Conservation (phyloP, 164 flowering plant species). For the Dillenia turbinata region DNA sequence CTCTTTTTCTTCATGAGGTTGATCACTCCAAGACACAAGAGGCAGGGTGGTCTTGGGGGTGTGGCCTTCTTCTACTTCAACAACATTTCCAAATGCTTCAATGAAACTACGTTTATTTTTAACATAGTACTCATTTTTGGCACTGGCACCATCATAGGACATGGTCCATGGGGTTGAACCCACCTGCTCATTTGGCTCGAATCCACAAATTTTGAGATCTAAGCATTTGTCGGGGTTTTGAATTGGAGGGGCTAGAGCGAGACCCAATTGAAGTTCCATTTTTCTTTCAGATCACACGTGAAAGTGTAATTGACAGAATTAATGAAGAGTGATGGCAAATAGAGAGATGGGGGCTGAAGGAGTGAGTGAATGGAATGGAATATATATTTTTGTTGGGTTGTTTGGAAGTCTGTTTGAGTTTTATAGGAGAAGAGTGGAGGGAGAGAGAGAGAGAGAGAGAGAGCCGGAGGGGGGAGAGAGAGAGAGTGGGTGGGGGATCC, state of each 20-base stretch:
- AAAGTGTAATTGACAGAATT: too few species aligned
- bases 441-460: too few species aligned
- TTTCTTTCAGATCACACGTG: not conserved
- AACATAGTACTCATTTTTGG: not conserved
- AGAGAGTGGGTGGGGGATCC: too few species aligned
- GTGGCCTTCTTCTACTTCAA: not conserved
- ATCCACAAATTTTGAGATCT: conserved; percentile 15
- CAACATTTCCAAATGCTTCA: conserved; percentile 15
- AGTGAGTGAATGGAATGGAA: too few species aligned
- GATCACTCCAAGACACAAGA: conserved; percentile 10
- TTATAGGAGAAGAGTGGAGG: too few species aligned
- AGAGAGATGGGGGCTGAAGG: too few species aligned
- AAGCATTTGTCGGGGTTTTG: conserved; percentile 13
- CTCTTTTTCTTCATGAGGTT: conserved; percentile 11
- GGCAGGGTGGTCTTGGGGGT: conserved; percentile 10
- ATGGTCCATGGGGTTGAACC: not conserved
- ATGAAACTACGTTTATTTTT: conserved; percentile 16
- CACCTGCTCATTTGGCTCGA: conserved; percentile 9
- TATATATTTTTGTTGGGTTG: too few species aligned
- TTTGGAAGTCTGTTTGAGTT: too few species aligned
- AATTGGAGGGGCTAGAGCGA: conserved; percentile 19
- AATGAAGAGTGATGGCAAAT: too few species aligned
- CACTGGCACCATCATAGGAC: not conserved
- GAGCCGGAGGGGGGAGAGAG: too few species aligned
- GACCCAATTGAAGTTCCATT: conserved; percentile 44